Conservation (phyloP, 192 early-diverging fungal species). For the Coemansia sp. region DNA sequence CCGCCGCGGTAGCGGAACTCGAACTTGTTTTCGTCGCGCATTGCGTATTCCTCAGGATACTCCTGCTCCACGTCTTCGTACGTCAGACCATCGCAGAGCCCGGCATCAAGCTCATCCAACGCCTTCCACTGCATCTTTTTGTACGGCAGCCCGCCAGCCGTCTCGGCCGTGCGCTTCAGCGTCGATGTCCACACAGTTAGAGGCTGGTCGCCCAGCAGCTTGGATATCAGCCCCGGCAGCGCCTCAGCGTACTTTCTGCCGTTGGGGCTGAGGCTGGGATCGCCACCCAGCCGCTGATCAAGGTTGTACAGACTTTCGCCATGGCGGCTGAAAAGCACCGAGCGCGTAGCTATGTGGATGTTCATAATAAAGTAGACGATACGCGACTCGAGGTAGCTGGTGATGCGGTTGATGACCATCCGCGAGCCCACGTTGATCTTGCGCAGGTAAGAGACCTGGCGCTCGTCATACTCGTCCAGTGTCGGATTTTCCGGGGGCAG, state of each 20-base stretch:
- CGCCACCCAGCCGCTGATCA: constrained; percentile 90
- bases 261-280: constrained; percentile 83
- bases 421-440: constrained; percentile 90
- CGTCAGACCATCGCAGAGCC: constrained; percentile 97
- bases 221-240: constrained; percentile 79
- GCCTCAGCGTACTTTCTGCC: constrained; percentile 83
- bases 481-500: constrained; percentile 44
- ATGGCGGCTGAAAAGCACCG: constrained; percentile 89
- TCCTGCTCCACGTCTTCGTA: constrained; percentile 96
- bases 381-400: constrained; percentile 92
- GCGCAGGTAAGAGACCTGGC: constrained; percentile 83
- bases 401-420: constrained; percentile 92
- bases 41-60: constrained; percentile 92
- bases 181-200: constrained; percentile 98
- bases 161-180: constrained; percentile 89
- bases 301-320: constrained; percentile 97
- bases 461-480: constrained; percentile 60
- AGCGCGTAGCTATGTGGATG: constrained; percentile 92
- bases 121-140: constrained; percentile 96
- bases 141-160: constrained; percentile 74
- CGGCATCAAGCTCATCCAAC: constrained; percentile 95
- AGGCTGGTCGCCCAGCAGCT: constrained; percentile 71
- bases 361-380: constrained; percentile 99
- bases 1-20: constrained; percentile 83
- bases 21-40: constrained; percentile 97